These are phyloP conservation scores for Euphrasia confusa DNA, from an alignment of 257 asterid genomes.

Conservation along the genomic window DNA sequence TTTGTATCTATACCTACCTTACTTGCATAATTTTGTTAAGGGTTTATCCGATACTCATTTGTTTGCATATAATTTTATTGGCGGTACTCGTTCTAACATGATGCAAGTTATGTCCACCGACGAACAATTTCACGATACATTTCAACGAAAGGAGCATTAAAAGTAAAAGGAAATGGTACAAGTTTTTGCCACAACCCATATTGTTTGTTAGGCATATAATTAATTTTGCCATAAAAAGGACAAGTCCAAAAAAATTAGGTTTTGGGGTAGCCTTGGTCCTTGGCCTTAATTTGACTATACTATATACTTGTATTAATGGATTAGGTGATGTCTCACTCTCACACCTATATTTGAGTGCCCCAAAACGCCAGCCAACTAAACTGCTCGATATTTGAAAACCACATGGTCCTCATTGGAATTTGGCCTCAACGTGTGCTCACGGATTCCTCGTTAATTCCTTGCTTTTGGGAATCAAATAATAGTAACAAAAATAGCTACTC, in stretches of 20 bases:
- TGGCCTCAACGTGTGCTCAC: background rate
- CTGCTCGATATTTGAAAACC: constrained; percentile 7
- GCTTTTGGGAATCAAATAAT: background rate
- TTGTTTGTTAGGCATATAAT: background rate
- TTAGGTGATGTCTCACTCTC: constrained; percentile 34
- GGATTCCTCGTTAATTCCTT: too few species aligned
- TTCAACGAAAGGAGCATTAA: too few species aligned
- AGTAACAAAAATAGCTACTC: background rate
- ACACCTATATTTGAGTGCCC: constrained; percentile 33
- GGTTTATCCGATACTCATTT: too few species aligned
- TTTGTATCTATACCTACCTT: too few species aligned
- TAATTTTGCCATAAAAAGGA: background rate
- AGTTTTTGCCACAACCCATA: background rate
- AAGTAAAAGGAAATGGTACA: too few species aligned
- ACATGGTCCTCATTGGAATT: constrained; percentile 18
- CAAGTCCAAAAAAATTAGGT: constrained; percentile 16
- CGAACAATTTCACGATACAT: too few species aligned
- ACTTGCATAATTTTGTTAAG: too few species aligned
- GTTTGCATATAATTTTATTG: too few species aligned
- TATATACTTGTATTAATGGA: constrained; percentile 23
- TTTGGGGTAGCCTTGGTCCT: constrained; percentile 7
- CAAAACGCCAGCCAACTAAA: constrained; percentile 29
- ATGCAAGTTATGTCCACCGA: too few species aligned
- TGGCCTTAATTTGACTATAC: constrained; percentile 22
- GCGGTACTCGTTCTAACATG: too few species aligned